These are phyloP conservation scores for Jatropha podagrica DNA, from an alignment of 441 rosid genomes.

Conservation along the genomic window DNA sequence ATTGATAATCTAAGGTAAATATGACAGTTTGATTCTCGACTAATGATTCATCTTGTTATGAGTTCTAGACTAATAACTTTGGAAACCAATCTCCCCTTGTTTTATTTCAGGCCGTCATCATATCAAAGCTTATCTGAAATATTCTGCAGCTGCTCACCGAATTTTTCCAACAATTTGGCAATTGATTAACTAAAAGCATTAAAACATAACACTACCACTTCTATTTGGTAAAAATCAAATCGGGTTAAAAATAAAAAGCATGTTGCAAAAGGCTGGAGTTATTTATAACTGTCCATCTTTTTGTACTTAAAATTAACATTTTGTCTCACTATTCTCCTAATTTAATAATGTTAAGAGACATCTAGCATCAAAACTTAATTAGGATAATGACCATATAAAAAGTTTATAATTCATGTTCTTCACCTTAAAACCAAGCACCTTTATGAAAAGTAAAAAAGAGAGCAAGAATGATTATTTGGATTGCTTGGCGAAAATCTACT, in stretches of 20 bases:
- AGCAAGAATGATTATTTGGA: neutral
- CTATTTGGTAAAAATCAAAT: neutral
- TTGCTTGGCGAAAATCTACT: neutral
- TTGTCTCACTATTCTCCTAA: neutral
- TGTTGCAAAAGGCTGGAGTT: neutral
- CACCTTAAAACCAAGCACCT: neutral
- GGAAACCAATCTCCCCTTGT: neutral
- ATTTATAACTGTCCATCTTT: neutral
- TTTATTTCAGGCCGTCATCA: neutral
- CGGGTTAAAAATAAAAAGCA: too few species aligned
- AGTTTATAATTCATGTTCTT: neutral
- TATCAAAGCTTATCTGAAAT: neutral
- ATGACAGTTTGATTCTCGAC: neutral
- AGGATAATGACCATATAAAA: neutral
- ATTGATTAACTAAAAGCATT: neutral
- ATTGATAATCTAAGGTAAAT: neutral
- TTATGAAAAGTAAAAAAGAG: neutral
- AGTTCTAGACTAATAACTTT: neutral
- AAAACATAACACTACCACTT: conserved; percentile 5
- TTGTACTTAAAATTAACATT: neutral
- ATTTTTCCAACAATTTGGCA: neutral
- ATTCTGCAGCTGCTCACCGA: neutral
- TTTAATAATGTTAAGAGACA: neutral
- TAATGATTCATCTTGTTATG: neutral
- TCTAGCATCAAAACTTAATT: neutral